phyloP scores from a whole-genome alignment of 2,329 filamentous ascomycete genomes.

The Pseudohalonectria lignicola region DNA sequence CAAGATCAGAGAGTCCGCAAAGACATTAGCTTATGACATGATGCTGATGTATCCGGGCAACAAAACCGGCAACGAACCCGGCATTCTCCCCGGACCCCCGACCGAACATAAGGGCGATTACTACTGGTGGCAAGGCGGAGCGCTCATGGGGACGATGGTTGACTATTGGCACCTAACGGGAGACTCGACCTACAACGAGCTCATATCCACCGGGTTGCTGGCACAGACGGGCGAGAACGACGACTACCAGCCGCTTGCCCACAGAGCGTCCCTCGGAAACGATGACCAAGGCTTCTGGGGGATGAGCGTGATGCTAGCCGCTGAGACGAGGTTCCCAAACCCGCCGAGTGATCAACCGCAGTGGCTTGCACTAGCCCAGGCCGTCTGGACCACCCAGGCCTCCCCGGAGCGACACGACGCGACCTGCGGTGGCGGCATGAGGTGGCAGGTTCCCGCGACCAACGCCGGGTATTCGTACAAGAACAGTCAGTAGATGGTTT shows the following conservation, averaged over 20 bases:
- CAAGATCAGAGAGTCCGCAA: constrained; percentile 1
- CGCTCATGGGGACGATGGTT: constrained; percentile 56
- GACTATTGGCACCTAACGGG: constrained; percentile 62
- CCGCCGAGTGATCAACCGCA: constrained; percentile 41
- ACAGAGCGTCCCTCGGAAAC: constrained; percentile 48
- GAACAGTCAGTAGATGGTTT: constrained; percentile 26
- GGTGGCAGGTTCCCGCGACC: constrained; percentile 68
- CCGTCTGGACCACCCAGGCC: constrained; percentile 55
- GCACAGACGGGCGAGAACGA: constrained; percentile 45
- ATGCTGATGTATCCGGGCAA: constrained; percentile 2
- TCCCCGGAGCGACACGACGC: constrained; percentile 43
- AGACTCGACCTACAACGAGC: constrained; percentile 50
- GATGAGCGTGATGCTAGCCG: constrained; percentile 56
- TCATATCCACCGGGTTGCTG: constrained; percentile 43
- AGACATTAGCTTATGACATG: constrained; percentile 2
- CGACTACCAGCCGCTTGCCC: constrained; percentile 47
- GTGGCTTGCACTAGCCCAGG: constrained; percentile 58
- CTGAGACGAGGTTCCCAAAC: constrained; percentile 53
- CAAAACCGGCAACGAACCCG: constrained; percentile 33
- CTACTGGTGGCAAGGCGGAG: constrained; percentile 67
- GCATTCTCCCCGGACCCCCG: constrained; percentile 46
- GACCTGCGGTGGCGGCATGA: constrained; percentile 58
- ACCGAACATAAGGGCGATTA: constrained; percentile 37
- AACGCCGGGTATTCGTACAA: constrained; percentile 73
- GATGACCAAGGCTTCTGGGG: constrained; percentile 66